Evolutionary conservation across 371 early-diverging fungal species (phyloP).

Genomic region (Mucor piriformis): DNA sequence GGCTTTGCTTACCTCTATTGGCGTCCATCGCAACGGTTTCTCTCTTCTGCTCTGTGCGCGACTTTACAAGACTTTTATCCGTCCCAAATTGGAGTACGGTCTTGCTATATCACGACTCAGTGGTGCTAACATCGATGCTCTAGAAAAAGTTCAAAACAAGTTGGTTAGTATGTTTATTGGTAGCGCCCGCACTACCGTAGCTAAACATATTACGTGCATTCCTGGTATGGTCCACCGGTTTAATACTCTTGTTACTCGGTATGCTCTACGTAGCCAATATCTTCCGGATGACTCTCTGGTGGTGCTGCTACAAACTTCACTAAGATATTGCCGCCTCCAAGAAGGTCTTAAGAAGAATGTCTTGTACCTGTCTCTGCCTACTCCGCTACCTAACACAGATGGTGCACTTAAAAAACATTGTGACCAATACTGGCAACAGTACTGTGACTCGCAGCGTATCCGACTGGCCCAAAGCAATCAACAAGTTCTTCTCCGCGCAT

Average conservation of each 20-base stretch:
- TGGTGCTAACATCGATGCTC: background rate
- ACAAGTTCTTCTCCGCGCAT: no score
- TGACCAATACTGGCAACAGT: background rate
- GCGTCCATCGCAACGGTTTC: background rate
- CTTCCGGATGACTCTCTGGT: background rate
- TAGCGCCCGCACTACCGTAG: background rate
- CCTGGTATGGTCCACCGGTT: background rate
- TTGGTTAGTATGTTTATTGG: background rate
- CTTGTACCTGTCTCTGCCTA: background rate
- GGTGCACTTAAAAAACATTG: background rate
- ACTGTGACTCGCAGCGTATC: no score
- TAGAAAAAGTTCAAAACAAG: background rate
- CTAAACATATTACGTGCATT: constrained; percentile 1
- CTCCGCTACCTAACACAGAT: background rate
- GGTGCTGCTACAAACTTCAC: background rate
- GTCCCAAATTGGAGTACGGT: background rate
- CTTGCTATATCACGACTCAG: background rate
- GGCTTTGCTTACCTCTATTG: constrained; percentile 5
- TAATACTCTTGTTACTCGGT: background rate
- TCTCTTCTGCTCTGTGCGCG: background rate
- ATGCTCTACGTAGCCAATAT: background rate
- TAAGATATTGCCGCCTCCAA: background rate
- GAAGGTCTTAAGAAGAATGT: background rate
- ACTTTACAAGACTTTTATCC: background rate
- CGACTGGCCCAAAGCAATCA: no score